A percentile compares a stretch with the other conserved stretches of the same genome.
phyloP scores from a whole-genome alignment of 441 rosid genomes.

The Cnidoscolus chayamansa region DNA sequence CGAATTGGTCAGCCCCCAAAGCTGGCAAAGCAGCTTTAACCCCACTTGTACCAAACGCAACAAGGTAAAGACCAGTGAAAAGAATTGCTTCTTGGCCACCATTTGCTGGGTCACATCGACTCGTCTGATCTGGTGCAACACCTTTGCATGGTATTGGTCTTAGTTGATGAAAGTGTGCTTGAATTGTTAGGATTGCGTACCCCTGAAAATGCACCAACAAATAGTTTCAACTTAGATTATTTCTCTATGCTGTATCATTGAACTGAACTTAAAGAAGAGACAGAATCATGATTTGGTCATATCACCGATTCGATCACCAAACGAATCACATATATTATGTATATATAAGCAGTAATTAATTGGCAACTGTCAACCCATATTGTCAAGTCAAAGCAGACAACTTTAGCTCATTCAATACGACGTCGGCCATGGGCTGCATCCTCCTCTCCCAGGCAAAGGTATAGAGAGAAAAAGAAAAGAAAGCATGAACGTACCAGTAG shows the following conservation, averaged over 20 bases:
- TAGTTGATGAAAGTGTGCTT: constrained; percentile 49
- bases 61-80: constrained; percentile 45
- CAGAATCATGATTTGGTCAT: too few species aligned
- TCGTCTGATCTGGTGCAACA: constrained; percentile 26
- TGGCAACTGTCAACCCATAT: too few species aligned
- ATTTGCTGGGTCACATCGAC: constrained; percentile 36
- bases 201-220: constrained; percentile 36
- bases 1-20: constrained; percentile 66
- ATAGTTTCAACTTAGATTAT: background rate
- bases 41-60: constrained; percentile 56
- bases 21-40: constrained; percentile 55
- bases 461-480: background rate
- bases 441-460: too few species aligned
- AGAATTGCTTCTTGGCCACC: constrained; percentile 38
- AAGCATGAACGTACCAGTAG: constrained; percentile 35
- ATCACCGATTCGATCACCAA: too few species aligned
- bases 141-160: constrained; percentile 53
- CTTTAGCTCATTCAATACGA: too few species aligned
- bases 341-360: too few species aligned
- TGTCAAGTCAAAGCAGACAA: too few species aligned
- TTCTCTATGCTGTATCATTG: background rate
- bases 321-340: too few species aligned
- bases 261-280: too few species aligned
- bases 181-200: constrained; percentile 40
- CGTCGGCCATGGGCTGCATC: too few species aligned